Percentiles rank a stretch among this genome's conserved stretches.
phyloP scores from a whole-genome alignment of 306 rosid species.

The Quercus parvula region DNA sequence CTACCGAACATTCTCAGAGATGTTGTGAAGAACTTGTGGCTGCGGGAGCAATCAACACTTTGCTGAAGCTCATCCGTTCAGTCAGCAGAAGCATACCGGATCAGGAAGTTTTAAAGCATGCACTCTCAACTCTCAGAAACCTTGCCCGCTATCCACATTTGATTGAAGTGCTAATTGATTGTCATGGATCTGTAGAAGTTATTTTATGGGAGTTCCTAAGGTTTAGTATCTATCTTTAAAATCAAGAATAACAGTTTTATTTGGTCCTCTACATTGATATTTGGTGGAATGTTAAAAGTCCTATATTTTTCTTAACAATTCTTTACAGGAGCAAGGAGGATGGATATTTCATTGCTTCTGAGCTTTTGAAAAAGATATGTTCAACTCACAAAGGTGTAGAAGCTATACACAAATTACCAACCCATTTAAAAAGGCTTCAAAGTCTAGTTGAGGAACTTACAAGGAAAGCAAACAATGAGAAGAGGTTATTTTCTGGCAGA shows the following conservation, averaged over 20 bases:
- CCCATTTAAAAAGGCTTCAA: conserved; percentile 60
- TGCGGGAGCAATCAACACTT: conserved; percentile 70
- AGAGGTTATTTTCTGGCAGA: conserved; percentile 45
- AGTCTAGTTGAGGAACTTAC: conserved; percentile 67
- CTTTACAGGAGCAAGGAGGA: conserved; percentile 85
- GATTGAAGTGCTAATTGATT: conserved; percentile 55
- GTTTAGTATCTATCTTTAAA: conserved; percentile 10
- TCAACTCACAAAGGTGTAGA: conserved; percentile 50
- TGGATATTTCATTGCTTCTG: conserved; percentile 69
- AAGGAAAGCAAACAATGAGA: conserved; percentile 50
- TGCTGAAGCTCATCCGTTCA: conserved; percentile 67
- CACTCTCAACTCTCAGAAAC: conserved; percentile 76
- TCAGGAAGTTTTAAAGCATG: conserved; percentile 71
- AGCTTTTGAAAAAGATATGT: conserved; percentile 65
- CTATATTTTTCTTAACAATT: neutral
- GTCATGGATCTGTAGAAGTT: conserved; percentile 46
- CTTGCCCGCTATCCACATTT: conserved; percentile 78
- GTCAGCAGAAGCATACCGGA: conserved; percentile 92
- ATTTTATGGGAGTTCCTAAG: conserved; percentile 67
- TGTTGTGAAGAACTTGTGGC: conserved; percentile 89
- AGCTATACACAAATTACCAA: conserved; percentile 55
- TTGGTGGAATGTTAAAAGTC: neutral
- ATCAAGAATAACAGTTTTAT: neutral
- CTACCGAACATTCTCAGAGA: conserved; percentile 78
- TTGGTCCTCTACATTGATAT: neutral